Conservation (phyloP, 352 stramenopile genomes). For the Globisporangium apiculatum region DNA sequence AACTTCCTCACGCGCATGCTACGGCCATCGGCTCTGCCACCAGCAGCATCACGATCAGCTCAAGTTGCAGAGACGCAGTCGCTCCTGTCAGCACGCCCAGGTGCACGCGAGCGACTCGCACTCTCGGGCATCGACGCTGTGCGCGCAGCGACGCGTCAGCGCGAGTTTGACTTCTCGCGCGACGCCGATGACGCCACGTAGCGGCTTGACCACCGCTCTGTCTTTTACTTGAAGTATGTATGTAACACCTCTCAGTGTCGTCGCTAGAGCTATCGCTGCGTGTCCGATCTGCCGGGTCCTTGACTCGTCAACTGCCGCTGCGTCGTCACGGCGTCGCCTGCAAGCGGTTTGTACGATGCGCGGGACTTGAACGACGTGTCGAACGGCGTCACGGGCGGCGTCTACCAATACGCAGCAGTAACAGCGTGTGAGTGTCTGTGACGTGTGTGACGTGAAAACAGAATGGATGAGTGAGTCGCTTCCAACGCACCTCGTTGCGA, state of each 20-base stretch:
- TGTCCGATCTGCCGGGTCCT: background rate
- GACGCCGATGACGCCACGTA: constrained; percentile 16
- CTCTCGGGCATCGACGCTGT: constrained; percentile 39
- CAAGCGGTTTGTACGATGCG: constrained; percentile 22
- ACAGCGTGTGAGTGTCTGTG: no score
- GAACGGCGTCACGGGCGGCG: constrained; percentile 20
- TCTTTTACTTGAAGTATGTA: background rate
- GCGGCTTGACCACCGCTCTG: no score
- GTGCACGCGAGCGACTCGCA: constrained; percentile 11
- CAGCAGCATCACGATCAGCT: background rate
- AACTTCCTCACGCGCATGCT: constrained; percentile 12
- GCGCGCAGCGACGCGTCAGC: constrained; percentile 24
- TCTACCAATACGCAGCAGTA: constrained; percentile 7
- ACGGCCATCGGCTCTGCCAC: background rate
- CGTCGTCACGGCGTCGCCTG: background rate
- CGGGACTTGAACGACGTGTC: constrained; percentile 25
- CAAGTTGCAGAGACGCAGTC: background rate
- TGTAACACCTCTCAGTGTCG: background rate
- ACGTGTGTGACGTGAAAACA: no score
- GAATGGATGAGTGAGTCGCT: no score
- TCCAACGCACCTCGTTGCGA: constrained; percentile 28
- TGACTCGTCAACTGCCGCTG: background rate
- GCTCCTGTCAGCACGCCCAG: constrained; percentile 6
- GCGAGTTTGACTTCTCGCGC: constrained; percentile 35
- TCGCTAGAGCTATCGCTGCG: background rate